phyloP scores from a whole-genome alignment of 345 rosid genomes.

The Murraya paniculata region DNA sequence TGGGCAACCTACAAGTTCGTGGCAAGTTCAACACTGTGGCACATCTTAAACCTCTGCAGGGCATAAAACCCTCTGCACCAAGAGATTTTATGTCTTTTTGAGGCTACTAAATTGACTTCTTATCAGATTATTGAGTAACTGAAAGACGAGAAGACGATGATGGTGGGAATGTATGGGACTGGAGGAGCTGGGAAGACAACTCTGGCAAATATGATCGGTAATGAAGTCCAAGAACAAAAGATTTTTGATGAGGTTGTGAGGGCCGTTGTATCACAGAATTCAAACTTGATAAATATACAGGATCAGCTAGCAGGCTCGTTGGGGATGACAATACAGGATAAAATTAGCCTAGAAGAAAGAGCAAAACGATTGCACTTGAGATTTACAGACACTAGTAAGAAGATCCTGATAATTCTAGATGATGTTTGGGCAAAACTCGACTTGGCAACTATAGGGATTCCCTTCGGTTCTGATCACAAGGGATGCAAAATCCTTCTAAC shows the following conservation, averaged over 20 bases:
- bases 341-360: too few species aligned
- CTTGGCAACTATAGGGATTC: too few species aligned
- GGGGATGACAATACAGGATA: not conserved
- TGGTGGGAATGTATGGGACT: slow-evolving; percentile 17
- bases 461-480: too few species aligned
- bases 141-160: not conserved
- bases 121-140: slow-evolving; percentile 3
- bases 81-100: not conserved
- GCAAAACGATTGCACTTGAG: too few species aligned
- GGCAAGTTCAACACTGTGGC: not conserved
- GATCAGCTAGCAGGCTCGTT: not conserved
- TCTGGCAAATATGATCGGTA: not conserved
- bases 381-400: too few species aligned
- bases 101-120: not conserved
- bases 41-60: not conserved
- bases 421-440: too few species aligned
- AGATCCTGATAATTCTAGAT: too few species aligned
- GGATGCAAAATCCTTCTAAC: too few species aligned
- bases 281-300: slow-evolving; percentile 13
- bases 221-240: not conserved
- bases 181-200: slow-evolving; percentile 13
- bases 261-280: not conserved
- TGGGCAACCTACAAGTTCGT: not conserved
- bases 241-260: slow-evolving; percentile 15
- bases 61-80: not conserved